Base-by-base conservation (phyloP, 208 protist species). In the Acanthamoeba healyi region DNA sequence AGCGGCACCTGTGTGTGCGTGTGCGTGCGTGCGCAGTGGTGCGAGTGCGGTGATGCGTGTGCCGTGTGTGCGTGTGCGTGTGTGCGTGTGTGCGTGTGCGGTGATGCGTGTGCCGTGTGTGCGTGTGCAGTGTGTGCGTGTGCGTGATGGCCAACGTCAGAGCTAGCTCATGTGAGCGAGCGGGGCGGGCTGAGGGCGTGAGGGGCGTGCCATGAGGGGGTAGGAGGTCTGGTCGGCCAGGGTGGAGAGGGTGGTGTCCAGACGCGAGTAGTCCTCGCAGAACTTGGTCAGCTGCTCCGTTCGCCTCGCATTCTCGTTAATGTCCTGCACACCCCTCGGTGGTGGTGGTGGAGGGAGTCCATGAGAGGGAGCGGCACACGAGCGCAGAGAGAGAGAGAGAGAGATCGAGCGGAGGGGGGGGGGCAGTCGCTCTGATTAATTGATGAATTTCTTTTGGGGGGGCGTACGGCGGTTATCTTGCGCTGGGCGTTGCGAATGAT, bases 1-100 rank as follows among this genome's bases (percentile, higher is more conserved):
- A 95, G 63, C 26, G 95, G 95, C 40, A 96, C 95, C 92, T 94
- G 70, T 22, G 36, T 2, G 36, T 22, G n/a, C n/a, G n/a, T n/a
- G n/a, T n/a, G n/a, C n/a, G n/a, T n/a, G n/a, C n/a, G n/a, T n/a
- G n/a, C n/a, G n/a, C n/a, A n/a, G n/a, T n/a, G n/a, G n/a, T n/a
- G n/a, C n/a, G n/a, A n/a, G n/a, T n/a, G n/a, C n/a, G n/a, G n/a
- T n/a, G n/a, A n/a, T n/a, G n/a, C n/a, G n/a, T n/a, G n/a, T n/a
- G n/a, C n/a, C n/a, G n/a, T n/a, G n/a, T n/a, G n/a, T n/a, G n/a
- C n/a, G n/a, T n/a, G n/a, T n/a, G n/a, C n/a, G n/a, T n/a, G n/a
- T n/a, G n/a, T n/a, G n/a, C n/a, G n/a, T n/a, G n/a, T n/a, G n/a
- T n/a, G n/a, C n/a, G n/a, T n/a, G n/a, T n/a, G n/a, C n/a, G n/a